A percentile compares a stretch with the other conserved stretches of the same genome.
Conservation (phyloP, 331 rosid species). For the Quercus tomentella region DNA sequence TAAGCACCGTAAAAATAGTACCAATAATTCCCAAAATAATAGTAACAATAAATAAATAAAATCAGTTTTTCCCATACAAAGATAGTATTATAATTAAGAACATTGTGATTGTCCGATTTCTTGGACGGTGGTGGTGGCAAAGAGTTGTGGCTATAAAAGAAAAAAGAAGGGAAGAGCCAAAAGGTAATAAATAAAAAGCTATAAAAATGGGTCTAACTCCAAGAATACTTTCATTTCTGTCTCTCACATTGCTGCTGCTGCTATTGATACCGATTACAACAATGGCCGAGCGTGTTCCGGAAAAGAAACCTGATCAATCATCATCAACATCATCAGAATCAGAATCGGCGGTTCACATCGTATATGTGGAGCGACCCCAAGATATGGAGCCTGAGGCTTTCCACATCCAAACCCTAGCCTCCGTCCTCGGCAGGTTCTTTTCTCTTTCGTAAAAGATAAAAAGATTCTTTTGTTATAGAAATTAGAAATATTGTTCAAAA, state of each 20-base stretch:
- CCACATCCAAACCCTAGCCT: constrained; percentile 79
- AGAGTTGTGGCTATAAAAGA: background rate
- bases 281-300: constrained; percentile 50
- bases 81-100: too few relatives aligned
- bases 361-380: constrained; percentile 69
- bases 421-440: constrained; percentile 76
- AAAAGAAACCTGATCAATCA: constrained; percentile 6
- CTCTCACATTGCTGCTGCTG: background rate
- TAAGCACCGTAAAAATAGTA: too few relatives aligned
- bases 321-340: background rate
- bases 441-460: too few relatives aligned
- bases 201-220: too few relatives aligned
- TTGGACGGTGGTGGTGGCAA: background rate
- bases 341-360: constrained; percentile 58
- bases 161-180: background rate
- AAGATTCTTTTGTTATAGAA: too few relatives aligned
- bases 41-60: too few relatives aligned
- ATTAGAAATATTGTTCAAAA: too few relatives aligned
- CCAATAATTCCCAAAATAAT: too few relatives aligned
- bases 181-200: background rate
- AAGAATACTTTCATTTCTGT: background rate
- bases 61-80: too few relatives aligned
- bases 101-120: background rate
- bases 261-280: constrained; percentile 23
- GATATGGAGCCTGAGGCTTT: constrained; percentile 68